Base-by-base conservation (phyloP, 192 early-diverging fungal species). In the Rhizophagus sp. region DNA sequence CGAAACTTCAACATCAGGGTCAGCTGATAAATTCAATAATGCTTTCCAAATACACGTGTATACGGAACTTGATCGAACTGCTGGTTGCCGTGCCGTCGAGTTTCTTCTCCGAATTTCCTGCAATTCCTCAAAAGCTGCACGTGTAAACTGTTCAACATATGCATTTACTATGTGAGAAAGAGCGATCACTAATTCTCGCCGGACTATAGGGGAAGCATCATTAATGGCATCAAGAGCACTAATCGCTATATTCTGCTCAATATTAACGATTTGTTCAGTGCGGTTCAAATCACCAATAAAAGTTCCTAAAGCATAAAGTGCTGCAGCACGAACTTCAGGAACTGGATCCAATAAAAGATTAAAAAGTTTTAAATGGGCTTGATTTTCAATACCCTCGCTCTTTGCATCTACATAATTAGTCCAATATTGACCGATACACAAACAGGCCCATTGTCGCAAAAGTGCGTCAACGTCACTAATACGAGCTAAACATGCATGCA, bases 191-290 rank as follows among this genome's bases (percentile, higher is more conserved):
- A 97, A 89, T 82, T 99, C 97, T 80, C 91, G 89, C 52, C 97
- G 89, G 15, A 99, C 97, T 79, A 97, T 89, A 25, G 97, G 95
- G 17, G 93, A 94, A 36, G 92, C 95, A 83, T 99, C 97, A 11
- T 90, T 82, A 19, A 91, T 90, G 4, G 91, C 90, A 64, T 85
- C 86, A 63, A 92, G 84, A 27, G 91, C 86, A 80, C 84, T 89
- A 49, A 91, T 92, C 57, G 88, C 92, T 76, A 96, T 89, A 70
- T 92, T 93, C 73, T 92, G 90, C 72, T 95, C 90, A 22, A 95
- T 90, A 62, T 88, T 88, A 30, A 92, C 84, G 62, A 93, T 90
- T 52, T 92, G 90, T 68, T 87, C 94, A 39, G 87, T 93, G 75
- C 88, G 89, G 80, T 90, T 84, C 79, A 92, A 68, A 62, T 93